Conservation (phyloP, 1,284 basidiomycete genomes). For the Phellopilus nigrolimitatus region DNA sequence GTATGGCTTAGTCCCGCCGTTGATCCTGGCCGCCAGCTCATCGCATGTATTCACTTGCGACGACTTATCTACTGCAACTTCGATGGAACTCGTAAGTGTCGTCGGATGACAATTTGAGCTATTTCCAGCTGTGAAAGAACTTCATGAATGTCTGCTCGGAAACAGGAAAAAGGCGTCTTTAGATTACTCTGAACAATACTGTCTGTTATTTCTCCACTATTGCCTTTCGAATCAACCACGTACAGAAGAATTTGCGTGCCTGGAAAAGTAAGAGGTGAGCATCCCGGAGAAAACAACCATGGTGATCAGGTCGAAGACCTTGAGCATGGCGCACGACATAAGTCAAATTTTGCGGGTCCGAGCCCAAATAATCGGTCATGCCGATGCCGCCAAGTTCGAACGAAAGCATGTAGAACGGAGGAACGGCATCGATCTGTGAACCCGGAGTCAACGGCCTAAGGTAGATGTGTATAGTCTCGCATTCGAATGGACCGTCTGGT, state of each 20-base stretch:
- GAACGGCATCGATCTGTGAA: slow-evolving; percentile 4
- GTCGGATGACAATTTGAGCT: slow-evolving; percentile 13
- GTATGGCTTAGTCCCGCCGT: slow-evolving; percentile 12
- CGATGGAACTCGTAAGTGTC: neutral
- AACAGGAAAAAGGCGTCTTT: neutral
- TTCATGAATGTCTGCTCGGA: neutral
- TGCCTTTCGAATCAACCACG: slow-evolving; percentile 4
- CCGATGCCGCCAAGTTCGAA: slow-evolving; percentile 12
- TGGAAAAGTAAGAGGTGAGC: neutral
- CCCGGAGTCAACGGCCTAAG: neutral
- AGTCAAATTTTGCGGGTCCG: slow-evolving; percentile 9
- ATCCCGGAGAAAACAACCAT: neutral
- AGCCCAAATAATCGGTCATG: slow-evolving; percentile 11
- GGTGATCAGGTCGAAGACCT: neutral
- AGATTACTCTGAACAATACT: neutral
- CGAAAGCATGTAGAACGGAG: slow-evolving; percentile 18
- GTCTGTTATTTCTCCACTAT: neutral
- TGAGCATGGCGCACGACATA: slow-evolving; percentile 13
- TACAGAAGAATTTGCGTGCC: slow-evolving; percentile 4
- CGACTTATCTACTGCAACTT: slow-evolving; percentile 1
- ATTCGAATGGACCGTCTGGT: neutral
- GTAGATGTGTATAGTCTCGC: slow-evolving; percentile 5
- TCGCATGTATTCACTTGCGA: slow-evolving; percentile 13
- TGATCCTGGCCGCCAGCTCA: slow-evolving; percentile 4
- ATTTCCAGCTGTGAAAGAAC: slow-evolving; percentile 5